Evolutionary conservation across 2,329 filamentous ascomycete species (phyloP).

Genomic region (Aspergillus hortae): DNA sequence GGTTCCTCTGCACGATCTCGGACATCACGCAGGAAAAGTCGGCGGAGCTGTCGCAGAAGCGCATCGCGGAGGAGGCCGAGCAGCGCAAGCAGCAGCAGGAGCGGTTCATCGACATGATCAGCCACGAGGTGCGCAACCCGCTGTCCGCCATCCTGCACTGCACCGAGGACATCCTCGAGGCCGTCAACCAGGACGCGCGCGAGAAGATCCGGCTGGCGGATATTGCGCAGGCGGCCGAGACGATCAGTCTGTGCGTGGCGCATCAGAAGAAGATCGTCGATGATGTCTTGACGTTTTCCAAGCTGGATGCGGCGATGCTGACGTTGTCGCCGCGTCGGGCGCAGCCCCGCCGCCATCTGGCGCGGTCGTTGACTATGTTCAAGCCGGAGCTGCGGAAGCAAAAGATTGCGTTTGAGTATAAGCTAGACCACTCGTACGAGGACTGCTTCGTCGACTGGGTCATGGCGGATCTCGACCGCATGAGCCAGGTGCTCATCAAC

Average conservation of each 20-base stretch:
- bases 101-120: slow-evolving; percentile 73
- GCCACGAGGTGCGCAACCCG: slow-evolving; percentile 56
- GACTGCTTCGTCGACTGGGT: slow-evolving; percentile 62
- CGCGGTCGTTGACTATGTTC: slow-evolving; percentile 71
- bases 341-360: slow-evolving; percentile 64
- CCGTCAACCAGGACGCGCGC: slow-evolving; percentile 8
- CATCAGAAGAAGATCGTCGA: slow-evolving; percentile 80
- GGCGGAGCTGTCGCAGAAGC: slow-evolving; percentile 75
- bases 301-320: slow-evolving; percentile 72
- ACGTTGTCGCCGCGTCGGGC: slow-evolving; percentile 68
- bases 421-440: slow-evolving; percentile 60
- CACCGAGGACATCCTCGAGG: slow-evolving; percentile 45
- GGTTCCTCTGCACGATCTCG: slow-evolving; percentile 54
- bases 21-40: slow-evolving; percentile 84
- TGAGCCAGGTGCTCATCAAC: slow-evolving; percentile 77
- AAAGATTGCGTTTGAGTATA: slow-evolving; percentile 63
- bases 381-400: slow-evolving; percentile 69
- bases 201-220: slow-evolving; percentile 47
- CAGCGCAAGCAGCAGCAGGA: slow-evolving; percentile 77
- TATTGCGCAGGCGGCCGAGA: slow-evolving; percentile 71
- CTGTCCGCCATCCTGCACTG: slow-evolving; percentile 58
- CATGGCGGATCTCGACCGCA: slow-evolving; percentile 66
- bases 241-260: slow-evolving; percentile 71
- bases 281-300: slow-evolving; percentile 69
- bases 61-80: slow-evolving; percentile 74